These are phyloP conservation scores for Cercis canadensis DNA, from an alignment of 306 rosid genomes.

Conservation along the genomic window DNA sequence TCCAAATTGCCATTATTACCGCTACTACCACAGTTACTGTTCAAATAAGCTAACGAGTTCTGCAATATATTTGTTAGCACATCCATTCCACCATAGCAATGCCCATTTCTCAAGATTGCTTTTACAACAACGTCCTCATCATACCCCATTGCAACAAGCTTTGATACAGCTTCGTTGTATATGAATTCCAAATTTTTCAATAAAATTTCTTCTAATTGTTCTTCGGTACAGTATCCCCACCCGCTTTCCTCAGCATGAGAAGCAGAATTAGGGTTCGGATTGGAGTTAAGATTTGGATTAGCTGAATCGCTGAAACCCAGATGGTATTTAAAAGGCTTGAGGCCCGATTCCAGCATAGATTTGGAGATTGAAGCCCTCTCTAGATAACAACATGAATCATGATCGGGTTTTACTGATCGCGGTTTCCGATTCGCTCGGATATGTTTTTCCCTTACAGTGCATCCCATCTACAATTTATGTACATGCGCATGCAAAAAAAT, in stretches of 20 bases:
- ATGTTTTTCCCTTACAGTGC: slow-evolving; percentile 84
- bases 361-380: slow-evolving; percentile 72
- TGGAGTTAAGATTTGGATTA: slow-evolving; percentile 40
- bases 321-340: slow-evolving; percentile 62
- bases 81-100: slow-evolving; percentile 89
- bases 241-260: slow-evolving; percentile 64
- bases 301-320: slow-evolving; percentile 42
- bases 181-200: slow-evolving; percentile 67
- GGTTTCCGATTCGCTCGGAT: slow-evolving; percentile 73
- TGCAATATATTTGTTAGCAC: slow-evolving; percentile 74
- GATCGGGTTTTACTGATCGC: slow-evolving; percentile 62
- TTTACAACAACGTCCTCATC: slow-evolving; percentile 71
- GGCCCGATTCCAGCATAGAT: slow-evolving; percentile 71
- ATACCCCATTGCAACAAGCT: slow-evolving; percentile 81
- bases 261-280: slow-evolving; percentile 35
- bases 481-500: not conserved
- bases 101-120: slow-evolving; percentile 81
- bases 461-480: slow-evolving; percentile 60
- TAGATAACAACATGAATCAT: slow-evolving; percentile 45
- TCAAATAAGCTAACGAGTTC: slow-evolving; percentile 74
- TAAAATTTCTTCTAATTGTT: slow-evolving; percentile 85
- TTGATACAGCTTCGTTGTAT: slow-evolving; percentile 76
- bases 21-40: slow-evolving; percentile 40
- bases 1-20: slow-evolving; percentile 51
- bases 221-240: slow-evolving; percentile 94